Evolutionary conservation across 2,329 filamentous ascomycete genomes (phyloP), one percentile per base, ranked within the genome.

Genomic region (Fusarium kyushuense): DNA sequence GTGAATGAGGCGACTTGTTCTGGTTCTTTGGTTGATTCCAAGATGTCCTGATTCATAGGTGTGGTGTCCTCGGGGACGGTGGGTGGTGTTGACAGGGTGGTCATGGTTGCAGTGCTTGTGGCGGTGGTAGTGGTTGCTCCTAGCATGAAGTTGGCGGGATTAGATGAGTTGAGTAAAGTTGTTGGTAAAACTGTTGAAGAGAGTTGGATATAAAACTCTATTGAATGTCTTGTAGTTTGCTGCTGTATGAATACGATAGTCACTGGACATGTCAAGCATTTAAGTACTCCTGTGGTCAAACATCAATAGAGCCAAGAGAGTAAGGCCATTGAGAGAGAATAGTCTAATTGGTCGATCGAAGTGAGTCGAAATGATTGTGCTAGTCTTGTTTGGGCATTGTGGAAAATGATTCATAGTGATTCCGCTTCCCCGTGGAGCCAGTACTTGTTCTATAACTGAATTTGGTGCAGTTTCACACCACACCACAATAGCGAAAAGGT

Each of bases 351-450:
- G 60, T 3, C 3, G 11, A 6, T 30, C 0, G 16, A 14, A 5
- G 17, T 63, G 60, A 63, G 42, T 63, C 58, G 45, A 58, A 16
- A 2, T 0, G 5, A 6, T 2, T 5, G 2, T 1, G 2, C 43
- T 57, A 63, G 19, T n/a, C 51, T 23, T 1, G 9, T 57, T 45
- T 14, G n/a, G 51, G 16, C 17, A 9, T 5, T 45, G 13, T 9
- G 6, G 9, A 11, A 10, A 35, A 63, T 63, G 60, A 63, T 57
- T 63, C 60, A 63, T 63, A 63, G 58, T 63, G 60, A 63, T 49
- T 40, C 1, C 14, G 19, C 8, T 4, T 6, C 9, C 7, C 27
- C 27, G 27, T 27, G 35, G 48, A n/a, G 5, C 27, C 30, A n/a
- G 4, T 45, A 63, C 59, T 21, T 23, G 0, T 0, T 0, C 1